Evolutionary conservation across 2,329 filamentous ascomycete genomes (phyloP).

Genomic region (Ophiostoma tasmaniense): DNA sequence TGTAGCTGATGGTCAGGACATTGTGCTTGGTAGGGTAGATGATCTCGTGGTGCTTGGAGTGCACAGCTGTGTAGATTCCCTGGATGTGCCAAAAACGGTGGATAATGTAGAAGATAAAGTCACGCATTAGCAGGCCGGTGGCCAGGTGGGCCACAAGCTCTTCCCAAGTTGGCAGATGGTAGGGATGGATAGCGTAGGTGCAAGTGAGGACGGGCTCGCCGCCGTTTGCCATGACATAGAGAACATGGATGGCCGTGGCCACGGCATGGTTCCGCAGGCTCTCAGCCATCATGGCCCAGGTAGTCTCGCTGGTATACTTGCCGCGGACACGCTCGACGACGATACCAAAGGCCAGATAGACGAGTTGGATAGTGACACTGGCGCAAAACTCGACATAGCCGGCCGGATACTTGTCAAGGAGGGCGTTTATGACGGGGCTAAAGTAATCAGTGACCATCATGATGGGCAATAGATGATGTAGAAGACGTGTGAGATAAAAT

Average conservation of each 20-base stretch:
- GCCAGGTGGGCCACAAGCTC: conserved; percentile 4
- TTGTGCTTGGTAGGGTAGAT: conserved; percentile 5
- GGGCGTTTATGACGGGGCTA: background rate
- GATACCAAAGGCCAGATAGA: conserved; percentile 2
- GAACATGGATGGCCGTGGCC: background rate
- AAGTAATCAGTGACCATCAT: background rate
- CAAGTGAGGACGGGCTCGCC: background rate
- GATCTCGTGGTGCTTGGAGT: conserved; percentile 9
- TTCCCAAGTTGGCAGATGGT: conserved; percentile 1
- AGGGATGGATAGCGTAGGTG: conserved; percentile 4
- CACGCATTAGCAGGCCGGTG: background rate
- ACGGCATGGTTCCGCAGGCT: conserved; percentile 6
- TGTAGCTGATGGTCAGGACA: conserved; percentile 9
- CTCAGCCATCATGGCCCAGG: background rate
- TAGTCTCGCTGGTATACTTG: conserved; percentile 1
- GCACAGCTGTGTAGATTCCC: background rate
- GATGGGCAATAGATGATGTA: too few relatives aligned
- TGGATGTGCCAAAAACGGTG: conserved; percentile 4
- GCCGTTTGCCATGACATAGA: background rate
- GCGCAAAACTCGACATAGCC: conserved; percentile 7
- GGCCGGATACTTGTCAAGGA: background rate
- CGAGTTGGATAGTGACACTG: conserved; percentile 8
- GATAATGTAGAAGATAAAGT: conserved; percentile 2
- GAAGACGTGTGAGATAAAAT: too few relatives aligned
- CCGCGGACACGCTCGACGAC: conserved; percentile 2